phyloP scores from a whole-genome alignment of 257 asterid genomes.

The Echium plantagineum region DNA sequence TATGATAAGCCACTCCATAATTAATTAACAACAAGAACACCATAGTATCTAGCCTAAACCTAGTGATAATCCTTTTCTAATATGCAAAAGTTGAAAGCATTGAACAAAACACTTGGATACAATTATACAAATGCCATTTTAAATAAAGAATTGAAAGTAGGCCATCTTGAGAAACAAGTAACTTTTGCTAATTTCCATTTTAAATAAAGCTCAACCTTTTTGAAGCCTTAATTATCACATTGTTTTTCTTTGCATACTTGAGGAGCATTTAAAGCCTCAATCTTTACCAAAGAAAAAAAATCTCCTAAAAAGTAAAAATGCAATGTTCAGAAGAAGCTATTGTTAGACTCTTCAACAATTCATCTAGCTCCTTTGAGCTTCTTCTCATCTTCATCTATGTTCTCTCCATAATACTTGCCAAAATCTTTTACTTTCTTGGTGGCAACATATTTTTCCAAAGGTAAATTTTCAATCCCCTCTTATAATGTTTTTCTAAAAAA shows the following conservation, averaged over 20 bases:
- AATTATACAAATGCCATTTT: conserved; percentile 15
- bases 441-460: conserved; percentile 66
- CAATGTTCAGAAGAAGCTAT: conserved; percentile 47
- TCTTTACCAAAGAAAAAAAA: conserved; percentile 7
- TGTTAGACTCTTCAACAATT: conserved; percentile 58
- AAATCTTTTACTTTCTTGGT: conserved; percentile 56
- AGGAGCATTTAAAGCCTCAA: conserved; percentile 23
- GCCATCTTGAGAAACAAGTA: conserved; percentile 22
- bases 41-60: no score
- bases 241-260: conserved; percentile 29
- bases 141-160: conserved; percentile 3
- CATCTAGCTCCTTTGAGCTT: conserved; percentile 55
- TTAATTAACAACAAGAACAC: no score
- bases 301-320: conserved; percentile 39
- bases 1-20: no score
- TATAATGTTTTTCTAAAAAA: neutral
- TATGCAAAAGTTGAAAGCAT: neutral
- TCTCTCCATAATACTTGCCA: conserved; percentile 62
- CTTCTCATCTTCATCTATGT: conserved; percentile 60
- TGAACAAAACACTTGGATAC: conserved; percentile 8
- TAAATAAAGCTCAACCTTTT: conserved; percentile 40
- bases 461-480: conserved; percentile 14
- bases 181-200: conserved; percentile 28
- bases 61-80: no score
- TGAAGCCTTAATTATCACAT: conserved; percentile 26